Evolutionary conservation across 75 land plant species (phyloP), one percentile per base, ranked within the genome.

Genomic region (Adiantum capillusveneris): DNA sequence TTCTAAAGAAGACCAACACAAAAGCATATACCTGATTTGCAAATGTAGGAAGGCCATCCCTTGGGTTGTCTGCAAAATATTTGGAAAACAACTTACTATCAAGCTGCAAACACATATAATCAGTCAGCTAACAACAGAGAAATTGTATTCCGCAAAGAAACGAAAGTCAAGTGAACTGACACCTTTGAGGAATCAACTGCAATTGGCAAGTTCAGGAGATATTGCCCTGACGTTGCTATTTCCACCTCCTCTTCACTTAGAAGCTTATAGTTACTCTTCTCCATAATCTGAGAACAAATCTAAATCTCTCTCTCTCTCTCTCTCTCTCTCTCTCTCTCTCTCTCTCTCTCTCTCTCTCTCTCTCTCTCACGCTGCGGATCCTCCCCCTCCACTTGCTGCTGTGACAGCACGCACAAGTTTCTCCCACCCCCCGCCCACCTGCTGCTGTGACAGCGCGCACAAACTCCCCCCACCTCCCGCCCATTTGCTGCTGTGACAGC

Each of bases 151-250:
- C 37, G 9, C 37, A 34, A 3, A 34, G 37, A 34, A 9, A 34
- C 37, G 9, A 34, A 34, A 9, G 9, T 9, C 3, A 9, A 34
- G 37, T 3, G 37, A 34, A 9, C 37, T 37, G 29, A 60, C 28
- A 88, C 98, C 94, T 92, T 83, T 29, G 86, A 75, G 58, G 81
- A 81, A 69, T 93, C 87, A 26, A 93, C 98, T 6, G 73, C 72
- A 54, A 93, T 93, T 22, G 98, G 98, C 64, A 93, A 84, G 71
- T 93, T 85, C 51, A 93, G 62, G 34, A 93, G 96, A 71, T 93
- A 93, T 62, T 93, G 87, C 54, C 90, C 98, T 26, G 81, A 76
- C 1, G 27, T 84, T 60, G 98, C 98, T 70, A 86, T 53, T 6
- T 77, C 87, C 56, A 76, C 67, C 69, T 93, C 98, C 6, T 83